phyloP scores from a whole-genome alignment of 2,329 filamentous ascomycete species.

The Leptographium lundbergii region DNA sequence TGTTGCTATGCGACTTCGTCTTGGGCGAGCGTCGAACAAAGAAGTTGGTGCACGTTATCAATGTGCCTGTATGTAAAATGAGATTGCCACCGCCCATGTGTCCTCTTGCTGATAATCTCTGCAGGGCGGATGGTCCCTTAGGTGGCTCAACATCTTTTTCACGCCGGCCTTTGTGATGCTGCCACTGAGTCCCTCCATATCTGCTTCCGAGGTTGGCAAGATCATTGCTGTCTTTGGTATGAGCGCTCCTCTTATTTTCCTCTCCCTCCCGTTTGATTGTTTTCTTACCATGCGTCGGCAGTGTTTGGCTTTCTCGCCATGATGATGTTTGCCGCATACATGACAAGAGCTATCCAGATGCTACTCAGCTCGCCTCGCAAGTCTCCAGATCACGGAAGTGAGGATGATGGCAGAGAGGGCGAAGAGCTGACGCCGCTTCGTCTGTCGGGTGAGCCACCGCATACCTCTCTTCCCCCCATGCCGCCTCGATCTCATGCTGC shows the following conservation, averaged over 20 bases:
- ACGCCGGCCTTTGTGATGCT: slow-evolving; percentile 46
- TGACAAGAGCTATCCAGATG: slow-evolving; percentile 40
- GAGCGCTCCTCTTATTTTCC: slow-evolving; percentile 8
- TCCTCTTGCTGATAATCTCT: slow-evolving; percentile 6
- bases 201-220: slow-evolving; percentile 41
- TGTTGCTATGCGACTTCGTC: slow-evolving; percentile 32
- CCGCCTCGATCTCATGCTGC: slow-evolving; percentile 10
- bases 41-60: slow-evolving; percentile 33
- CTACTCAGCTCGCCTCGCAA: slow-evolving; percentile 38
- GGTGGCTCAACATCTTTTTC: slow-evolving; percentile 47
- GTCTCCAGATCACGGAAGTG: slow-evolving; percentile 34
- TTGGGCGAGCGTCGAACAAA: slow-evolving; percentile 37
- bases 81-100: not conserved
- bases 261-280: not conserved
- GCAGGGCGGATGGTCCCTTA: slow-evolving; percentile 42
- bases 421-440: slow-evolving; percentile 8
- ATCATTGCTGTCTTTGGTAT: slow-evolving; percentile 46
- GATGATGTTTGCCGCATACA: slow-evolving; percentile 38
- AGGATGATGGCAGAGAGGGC: slow-evolving; percentile 24
- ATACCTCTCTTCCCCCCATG: not conserved
- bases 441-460: not conserved
- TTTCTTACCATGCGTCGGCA: slow-evolving; percentile 14
- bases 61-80: slow-evolving; percentile 33
- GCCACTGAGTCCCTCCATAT: slow-evolving; percentile 41
- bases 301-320: slow-evolving; percentile 43